These are phyloP conservation scores for Malus domestica DNA, from an alignment of 306 rosid species.

Conservation along the genomic window DNA sequence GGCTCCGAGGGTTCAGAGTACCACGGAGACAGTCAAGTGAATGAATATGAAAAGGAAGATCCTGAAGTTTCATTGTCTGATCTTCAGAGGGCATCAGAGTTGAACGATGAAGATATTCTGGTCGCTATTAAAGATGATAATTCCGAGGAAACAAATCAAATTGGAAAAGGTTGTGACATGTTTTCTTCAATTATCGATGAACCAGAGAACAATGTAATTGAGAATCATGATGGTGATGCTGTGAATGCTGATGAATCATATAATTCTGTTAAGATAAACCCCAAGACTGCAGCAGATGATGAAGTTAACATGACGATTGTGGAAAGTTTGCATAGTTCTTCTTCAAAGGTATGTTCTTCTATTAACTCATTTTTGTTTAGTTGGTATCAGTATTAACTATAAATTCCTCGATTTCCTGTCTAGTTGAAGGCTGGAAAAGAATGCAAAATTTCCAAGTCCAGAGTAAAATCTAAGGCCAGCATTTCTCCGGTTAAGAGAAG, in stretches of 20 bases:
- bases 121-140: constrained; percentile 12
- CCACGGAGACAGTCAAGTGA: constrained; percentile 25
- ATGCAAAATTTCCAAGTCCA: constrained; percentile 23
- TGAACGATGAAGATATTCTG: constrained; percentile 14
- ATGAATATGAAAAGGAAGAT: constrained; percentile 27
- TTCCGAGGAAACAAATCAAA: constrained; percentile 29
- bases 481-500: constrained; percentile 25
- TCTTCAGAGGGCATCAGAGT: constrained; percentile 19
- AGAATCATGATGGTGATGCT: constrained; percentile 2
- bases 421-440: constrained; percentile 32
- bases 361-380: neutral
- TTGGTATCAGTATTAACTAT: neutral
- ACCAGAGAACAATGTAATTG: neutral
- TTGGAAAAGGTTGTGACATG: constrained; percentile 21
- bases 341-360: constrained; percentile 33
- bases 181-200: constrained; percentile 8
- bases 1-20: constrained; percentile 28
- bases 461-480: constrained; percentile 12
- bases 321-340: constrained; percentile 21
- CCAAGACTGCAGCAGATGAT: constrained; percentile 21
- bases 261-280: constrained; percentile 6
- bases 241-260: constrained; percentile 23
- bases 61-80: constrained; percentile 27
- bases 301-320: constrained; percentile 24
- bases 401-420: neutral